A percentile compares a stretch with the other conserved stretches of the same genome.
These are phyloP conservation scores for Grigorovia humatica DNA, from an alignment of 805 yeast species.

Conservation along the genomic window DNA sequence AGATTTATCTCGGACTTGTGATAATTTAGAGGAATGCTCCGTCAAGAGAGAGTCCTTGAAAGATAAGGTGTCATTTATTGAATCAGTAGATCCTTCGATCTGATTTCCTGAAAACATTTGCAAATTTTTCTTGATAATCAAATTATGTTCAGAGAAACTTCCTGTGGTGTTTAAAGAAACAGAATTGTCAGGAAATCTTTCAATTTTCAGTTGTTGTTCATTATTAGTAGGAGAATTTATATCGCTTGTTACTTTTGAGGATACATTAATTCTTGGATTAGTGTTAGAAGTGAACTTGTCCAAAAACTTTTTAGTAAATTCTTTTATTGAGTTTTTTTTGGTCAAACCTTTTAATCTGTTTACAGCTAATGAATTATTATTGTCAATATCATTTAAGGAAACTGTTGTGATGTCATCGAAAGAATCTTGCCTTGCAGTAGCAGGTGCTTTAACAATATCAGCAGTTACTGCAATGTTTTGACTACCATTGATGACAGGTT, in stretches of 20 bases:
- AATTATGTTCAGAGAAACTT: neutral
- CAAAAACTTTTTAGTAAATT: constrained; percentile 18
- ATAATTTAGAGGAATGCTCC: constrained; percentile 7
- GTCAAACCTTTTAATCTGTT: constrained; percentile 19
- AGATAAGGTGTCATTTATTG: constrained; percentile 5
- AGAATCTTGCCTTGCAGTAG: neutral
- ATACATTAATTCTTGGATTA: neutral
- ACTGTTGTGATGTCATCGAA: neutral
- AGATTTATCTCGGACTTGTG: neutral
- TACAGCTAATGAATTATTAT: constrained; percentile 17
- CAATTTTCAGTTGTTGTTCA: neutral
- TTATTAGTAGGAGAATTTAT: neutral
- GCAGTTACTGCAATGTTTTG: constrained; percentile 20
- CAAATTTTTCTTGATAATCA: constrained; percentile 8
- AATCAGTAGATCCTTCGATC: neutral
- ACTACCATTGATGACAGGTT: constrained; percentile 17
- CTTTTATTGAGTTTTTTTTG: constrained; percentile 14
- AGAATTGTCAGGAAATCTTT: neutral
- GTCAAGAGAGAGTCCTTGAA: constrained; percentile 7
- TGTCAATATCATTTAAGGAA: constrained; percentile 3
- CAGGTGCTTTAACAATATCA: constrained; percentile 7
- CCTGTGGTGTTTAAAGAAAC: neutral
- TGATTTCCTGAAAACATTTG: constrained; percentile 3
- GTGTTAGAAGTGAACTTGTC: constrained; percentile 7
- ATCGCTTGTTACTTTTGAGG: neutral